Conservation (phyloP, 2,329 filamentous ascomycete genomes). For the Fusarium papillatum region DNA sequence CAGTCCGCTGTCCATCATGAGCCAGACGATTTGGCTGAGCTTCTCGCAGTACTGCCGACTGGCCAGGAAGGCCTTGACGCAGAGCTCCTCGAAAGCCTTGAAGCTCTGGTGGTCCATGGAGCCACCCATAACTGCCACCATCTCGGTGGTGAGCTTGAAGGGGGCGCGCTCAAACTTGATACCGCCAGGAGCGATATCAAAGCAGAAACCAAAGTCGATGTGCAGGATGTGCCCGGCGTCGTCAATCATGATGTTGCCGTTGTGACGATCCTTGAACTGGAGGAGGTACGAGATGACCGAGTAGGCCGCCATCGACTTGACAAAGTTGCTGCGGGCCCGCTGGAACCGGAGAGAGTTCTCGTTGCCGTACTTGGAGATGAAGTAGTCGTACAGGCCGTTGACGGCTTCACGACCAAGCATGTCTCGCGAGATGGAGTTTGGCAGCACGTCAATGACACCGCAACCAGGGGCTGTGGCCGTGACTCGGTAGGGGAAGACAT, state of each 20-base stretch:
- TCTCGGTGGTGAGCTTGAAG: slow-evolving; percentile 97
- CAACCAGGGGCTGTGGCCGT: slow-evolving; percentile 97
- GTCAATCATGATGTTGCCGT: slow-evolving; percentile 99
- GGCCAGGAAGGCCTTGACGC: slow-evolving; percentile 94
- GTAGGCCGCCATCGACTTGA: slow-evolving; percentile 99
- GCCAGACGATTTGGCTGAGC: slow-evolving; percentile 87
- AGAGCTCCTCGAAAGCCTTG: slow-evolving; percentile 96
- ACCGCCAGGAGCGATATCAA: slow-evolving; percentile 97
- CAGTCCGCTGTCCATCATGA: slow-evolving; percentile 97
- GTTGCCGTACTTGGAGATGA: slow-evolving; percentile 96
- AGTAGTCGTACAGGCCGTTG: slow-evolving; percentile 98
- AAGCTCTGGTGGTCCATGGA: slow-evolving; percentile 88
- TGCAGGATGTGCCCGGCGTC: slow-evolving; percentile 97
- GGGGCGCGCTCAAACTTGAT: slow-evolving; percentile 98
- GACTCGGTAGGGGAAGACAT: slow-evolving; percentile 96
- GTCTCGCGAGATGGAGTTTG: slow-evolving; percentile 97
- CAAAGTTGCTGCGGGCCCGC: slow-evolving; percentile 95
- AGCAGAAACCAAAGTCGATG: slow-evolving; percentile 99
- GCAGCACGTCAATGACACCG: slow-evolving; percentile 97
- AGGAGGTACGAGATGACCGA: slow-evolving; percentile 96
- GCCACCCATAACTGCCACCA: slow-evolving; percentile 99
- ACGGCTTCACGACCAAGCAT: slow-evolving; percentile 99
- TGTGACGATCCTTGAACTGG: slow-evolving; percentile 99
- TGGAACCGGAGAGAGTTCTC: slow-evolving; percentile 97
- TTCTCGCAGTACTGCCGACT: slow-evolving; percentile 89